Conservation (phyloP, 2,329 filamentous ascomycete genomes). For the Claviceps fusiformis region DNA sequence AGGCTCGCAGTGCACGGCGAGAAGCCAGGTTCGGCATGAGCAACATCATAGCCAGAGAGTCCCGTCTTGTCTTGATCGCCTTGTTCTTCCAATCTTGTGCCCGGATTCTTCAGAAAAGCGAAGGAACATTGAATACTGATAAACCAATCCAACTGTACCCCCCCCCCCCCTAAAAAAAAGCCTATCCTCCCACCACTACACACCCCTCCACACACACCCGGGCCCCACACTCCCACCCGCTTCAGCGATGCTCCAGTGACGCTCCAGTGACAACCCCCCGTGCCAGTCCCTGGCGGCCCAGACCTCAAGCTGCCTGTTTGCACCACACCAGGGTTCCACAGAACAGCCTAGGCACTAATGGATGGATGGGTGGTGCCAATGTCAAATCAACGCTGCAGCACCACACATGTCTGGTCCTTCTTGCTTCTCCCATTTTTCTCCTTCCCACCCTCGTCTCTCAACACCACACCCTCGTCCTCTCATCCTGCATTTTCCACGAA, state of each 20-base stretch:
- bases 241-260: conserved; percentile 1
- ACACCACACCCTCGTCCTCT: conserved; percentile 8
- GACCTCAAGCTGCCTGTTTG: neutral
- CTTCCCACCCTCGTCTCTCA: conserved; percentile 8
- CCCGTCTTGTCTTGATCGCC: neutral
- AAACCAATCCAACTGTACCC: neutral
- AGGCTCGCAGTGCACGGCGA: neutral
- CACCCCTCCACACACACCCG: too few species aligned
- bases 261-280: conserved; percentile 1
- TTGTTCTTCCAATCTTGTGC: neutral
- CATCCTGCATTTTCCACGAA: conserved; percentile 11
- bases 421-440: conserved; percentile 6
- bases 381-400: conserved; percentile 2
- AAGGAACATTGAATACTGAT: neutral
- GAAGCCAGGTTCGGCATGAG: neutral
- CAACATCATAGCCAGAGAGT: neutral
- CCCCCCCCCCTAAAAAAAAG: neutral
- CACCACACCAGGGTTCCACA: neutral
- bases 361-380: neutral
- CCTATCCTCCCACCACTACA: too few species aligned
- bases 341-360: neutral
- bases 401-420: neutral
- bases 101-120: neutral
- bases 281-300: neutral
- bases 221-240: neutral